Percentiles rank a stretch among this genome's conserved stretches.
These are phyloP conservation scores for Talaromyces islandicus DNA, from an alignment of 2,329 filamentous ascomycete species.

Conservation along the genomic window DNA sequence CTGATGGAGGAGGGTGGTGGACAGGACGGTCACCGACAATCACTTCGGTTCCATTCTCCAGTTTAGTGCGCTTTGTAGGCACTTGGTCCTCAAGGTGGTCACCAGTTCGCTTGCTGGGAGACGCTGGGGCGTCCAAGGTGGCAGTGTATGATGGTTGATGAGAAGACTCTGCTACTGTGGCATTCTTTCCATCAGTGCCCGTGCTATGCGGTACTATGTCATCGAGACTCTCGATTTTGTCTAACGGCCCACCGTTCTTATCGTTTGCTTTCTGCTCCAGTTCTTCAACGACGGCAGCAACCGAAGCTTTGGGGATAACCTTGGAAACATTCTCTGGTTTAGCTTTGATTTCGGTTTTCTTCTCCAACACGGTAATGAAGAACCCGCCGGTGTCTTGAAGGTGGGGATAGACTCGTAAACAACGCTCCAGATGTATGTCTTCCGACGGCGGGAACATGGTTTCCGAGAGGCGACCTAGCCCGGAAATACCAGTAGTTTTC, in stretches of 20 bases:
- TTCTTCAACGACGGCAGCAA: slow-evolving; percentile 29
- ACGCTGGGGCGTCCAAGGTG: slow-evolving; percentile 20
- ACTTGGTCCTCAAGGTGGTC: slow-evolving; percentile 31
- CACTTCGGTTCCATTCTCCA: slow-evolving; percentile 32
- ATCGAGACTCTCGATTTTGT: slow-evolving; percentile 35
- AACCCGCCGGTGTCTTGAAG: slow-evolving; percentile 95
- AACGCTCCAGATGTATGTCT: slow-evolving; percentile 73
- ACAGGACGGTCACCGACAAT: slow-evolving; percentile 32
- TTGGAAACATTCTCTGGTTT: slow-evolving; percentile 56
- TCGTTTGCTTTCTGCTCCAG: slow-evolving; percentile 28
- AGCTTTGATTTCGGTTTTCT: slow-evolving; percentile 76
- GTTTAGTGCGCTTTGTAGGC: slow-evolving; percentile 40
- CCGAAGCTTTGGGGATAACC: slow-evolving; percentile 32
- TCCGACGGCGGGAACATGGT: slow-evolving; percentile 73
- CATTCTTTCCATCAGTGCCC: slow-evolving; percentile 28
- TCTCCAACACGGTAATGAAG: slow-evolving; percentile 94
- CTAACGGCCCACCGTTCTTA: slow-evolving; percentile 21
- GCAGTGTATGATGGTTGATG: slow-evolving; percentile 28
- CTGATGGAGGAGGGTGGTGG: slow-evolving; percentile 23
- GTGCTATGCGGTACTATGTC: slow-evolving; percentile 30
- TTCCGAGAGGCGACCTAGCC: slow-evolving; percentile 65
- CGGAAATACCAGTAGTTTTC: slow-evolving; percentile 53
- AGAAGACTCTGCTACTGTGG: slow-evolving; percentile 27
- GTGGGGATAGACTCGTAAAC: slow-evolving; percentile 92
- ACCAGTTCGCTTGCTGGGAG: slow-evolving; percentile 27